Base-by-base conservation (phyloP, 2,329 filamentous ascomycete species). In the Mycosphaerella arachidis region DNA sequence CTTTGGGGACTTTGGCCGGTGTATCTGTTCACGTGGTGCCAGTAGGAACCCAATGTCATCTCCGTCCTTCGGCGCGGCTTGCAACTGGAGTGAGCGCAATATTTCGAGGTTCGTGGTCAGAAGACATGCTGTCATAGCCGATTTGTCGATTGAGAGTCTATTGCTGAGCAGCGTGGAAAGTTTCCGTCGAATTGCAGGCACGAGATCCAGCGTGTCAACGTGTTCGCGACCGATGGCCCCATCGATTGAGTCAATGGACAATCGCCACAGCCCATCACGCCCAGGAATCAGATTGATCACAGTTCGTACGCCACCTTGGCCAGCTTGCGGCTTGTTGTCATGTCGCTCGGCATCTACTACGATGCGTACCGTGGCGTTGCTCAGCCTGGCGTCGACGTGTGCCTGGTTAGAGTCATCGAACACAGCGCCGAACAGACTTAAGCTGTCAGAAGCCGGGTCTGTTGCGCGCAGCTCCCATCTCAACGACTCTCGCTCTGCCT, bases 1-100 rank as follows among this genome's bases (percentile, higher is more conserved):
- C 52, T 95, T 90, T 0, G 93, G 92, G 0, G 92, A 97, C n/a
- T 88, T 84, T 4, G 86, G 86, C 9, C 93, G 82, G 70, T 90
- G 90, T 0, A 86, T 86, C 57, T 83, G 83, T 40, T 76, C 74
- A 9, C 60, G 66, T 37, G 59, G 58, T 4, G 55, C 54, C 16
- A 61, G 52, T 18, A 59, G 53, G 4, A 61, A 56, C 29, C 63
- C 61, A 27, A 60, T 58, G 13, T 65, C 61, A 20, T 65, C 63
- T 8, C 64, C 67, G n/a, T 63, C 61, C 33, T 60, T 56, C 7
- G 58, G 46, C 27, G 58, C 63, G 24, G 59, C 62, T 37, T 68
- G 63, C 4, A 84, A 58, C 29, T 71, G 68, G 27, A 96, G 77
- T 4, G 86, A 85, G 35, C 87, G 87, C 30, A 96, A 79, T 2